Evolutionary conservation across 805 yeast genomes (phyloP).

Genomic region (Candida lessepsii): DNA sequence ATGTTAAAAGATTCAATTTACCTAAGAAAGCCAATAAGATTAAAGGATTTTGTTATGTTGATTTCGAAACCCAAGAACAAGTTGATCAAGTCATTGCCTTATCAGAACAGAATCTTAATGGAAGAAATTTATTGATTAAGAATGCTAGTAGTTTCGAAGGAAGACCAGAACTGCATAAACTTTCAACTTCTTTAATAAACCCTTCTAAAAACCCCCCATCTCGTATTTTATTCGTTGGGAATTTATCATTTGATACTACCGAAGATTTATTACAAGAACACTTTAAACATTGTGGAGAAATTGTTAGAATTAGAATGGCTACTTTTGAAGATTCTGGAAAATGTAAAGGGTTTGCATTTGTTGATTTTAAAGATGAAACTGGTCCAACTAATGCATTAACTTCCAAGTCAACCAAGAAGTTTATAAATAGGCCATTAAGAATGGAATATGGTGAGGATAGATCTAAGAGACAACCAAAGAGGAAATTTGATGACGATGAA

Average conservation of each 20-base stretch:
- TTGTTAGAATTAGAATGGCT: slow-evolving; percentile 85
- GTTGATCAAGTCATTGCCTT: slow-evolving; percentile 62
- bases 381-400: slow-evolving; percentile 83
- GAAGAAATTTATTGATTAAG: slow-evolving; percentile 84
- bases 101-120: slow-evolving; percentile 72
- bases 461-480: slow-evolving; percentile 64
- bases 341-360: slow-evolving; percentile 94
- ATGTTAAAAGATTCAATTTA: slow-evolving; percentile 72
- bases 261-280: slow-evolving; percentile 74
- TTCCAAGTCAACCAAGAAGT: slow-evolving; percentile 62
- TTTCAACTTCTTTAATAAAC: slow-evolving; percentile 22
- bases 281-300: slow-evolving; percentile 90
- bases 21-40: slow-evolving; percentile 72
- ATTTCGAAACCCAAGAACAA: slow-evolving; percentile 61
- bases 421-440: slow-evolving; percentile 74
- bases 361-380: slow-evolving; percentile 77
- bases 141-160: slow-evolving; percentile 81
- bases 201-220: slow-evolving; percentile 82
- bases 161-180: slow-evolving; percentile 59
- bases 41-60: slow-evolving; percentile 90
- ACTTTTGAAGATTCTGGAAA: slow-evolving; percentile 96
- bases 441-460: slow-evolving; percentile 96
- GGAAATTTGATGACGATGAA: slow-evolving; percentile 26
- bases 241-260: slow-evolving; percentile 88
- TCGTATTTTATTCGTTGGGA: slow-evolving; percentile 87